Percentiles rank a stretch among this genome's conserved stretches.
phyloP scores from a whole-genome alignment of 345 rosid genomes.

The Cochlearia excelsa region DNA sequence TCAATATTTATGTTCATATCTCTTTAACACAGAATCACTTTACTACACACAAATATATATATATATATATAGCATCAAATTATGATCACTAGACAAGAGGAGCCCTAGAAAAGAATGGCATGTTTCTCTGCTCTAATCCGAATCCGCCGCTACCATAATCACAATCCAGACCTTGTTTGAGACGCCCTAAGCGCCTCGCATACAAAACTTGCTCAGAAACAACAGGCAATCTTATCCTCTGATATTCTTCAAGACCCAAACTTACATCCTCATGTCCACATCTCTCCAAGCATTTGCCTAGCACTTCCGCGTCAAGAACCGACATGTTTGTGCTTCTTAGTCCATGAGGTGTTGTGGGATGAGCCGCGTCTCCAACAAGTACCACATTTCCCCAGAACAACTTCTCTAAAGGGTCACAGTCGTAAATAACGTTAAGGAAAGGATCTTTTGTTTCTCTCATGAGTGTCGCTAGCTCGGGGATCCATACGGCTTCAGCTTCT shows the following conservation, averaged over 20 bases:
- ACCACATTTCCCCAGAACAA: conserved; percentile 56
- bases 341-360: conserved; percentile 78
- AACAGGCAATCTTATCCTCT: conserved; percentile 54
- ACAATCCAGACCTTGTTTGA: conserved; percentile 30
- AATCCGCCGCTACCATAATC: too few species aligned
- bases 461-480: conserved; percentile 54
- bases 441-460: conserved; percentile 73
- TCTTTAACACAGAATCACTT: too few species aligned
- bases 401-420: conserved; percentile 54
- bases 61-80: neutral
- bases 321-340: conserved; percentile 88
- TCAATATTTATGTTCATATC: too few species aligned
- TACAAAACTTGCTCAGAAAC: conserved; percentile 61
- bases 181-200: conserved; percentile 51
- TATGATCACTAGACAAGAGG: neutral
- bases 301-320: conserved; percentile 56
- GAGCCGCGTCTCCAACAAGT: conserved; percentile 78
- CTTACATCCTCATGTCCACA: conserved; percentile 45
- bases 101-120: neutral
- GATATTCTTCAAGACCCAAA: conserved; percentile 69
- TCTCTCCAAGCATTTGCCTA: conserved; percentile 61
- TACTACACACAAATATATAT: too few species aligned
- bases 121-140: neutral
- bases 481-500: conserved; percentile 69
- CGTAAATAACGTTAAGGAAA: conserved; percentile 72